Evolutionary conservation across 2,329 filamentous ascomycete species (phyloP).

Genomic region (Ceratocystis cacaofunesta): DNA sequence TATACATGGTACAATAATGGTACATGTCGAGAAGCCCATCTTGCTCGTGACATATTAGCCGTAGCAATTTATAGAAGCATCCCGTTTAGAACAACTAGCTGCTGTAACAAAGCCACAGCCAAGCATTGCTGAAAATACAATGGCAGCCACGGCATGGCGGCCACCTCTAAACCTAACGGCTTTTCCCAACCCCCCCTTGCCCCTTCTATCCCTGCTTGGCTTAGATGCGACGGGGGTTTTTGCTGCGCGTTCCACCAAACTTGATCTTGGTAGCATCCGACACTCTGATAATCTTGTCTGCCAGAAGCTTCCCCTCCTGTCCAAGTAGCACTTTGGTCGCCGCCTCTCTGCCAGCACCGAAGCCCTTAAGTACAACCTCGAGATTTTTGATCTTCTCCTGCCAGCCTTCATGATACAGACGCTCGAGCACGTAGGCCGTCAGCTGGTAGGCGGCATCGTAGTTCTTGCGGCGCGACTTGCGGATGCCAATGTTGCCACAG

Average conservation of each 20-base stretch:
- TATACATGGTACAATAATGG: slow-evolving; percentile 20
- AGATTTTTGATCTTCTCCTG: slow-evolving; percentile 59
- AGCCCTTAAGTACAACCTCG: slow-evolving; percentile 72
- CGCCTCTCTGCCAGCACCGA: slow-evolving; percentile 75
- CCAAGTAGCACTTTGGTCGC: slow-evolving; percentile 80
- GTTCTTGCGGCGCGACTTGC: slow-evolving; percentile 59
- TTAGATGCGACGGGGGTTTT: slow-evolving; percentile 63
- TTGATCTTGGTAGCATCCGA: slow-evolving; percentile 81
- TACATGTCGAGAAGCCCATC: slow-evolving; percentile 22
- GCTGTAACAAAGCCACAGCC: not conserved
- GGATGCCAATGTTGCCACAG: slow-evolving; percentile 82
- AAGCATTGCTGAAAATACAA: not conserved
- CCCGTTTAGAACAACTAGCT: no score
- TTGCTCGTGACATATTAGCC: not conserved
- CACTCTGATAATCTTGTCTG: slow-evolving; percentile 61
- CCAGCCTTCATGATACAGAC: slow-evolving; percentile 70
- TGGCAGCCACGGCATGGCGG: not conserved
- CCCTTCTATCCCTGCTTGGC: slow-evolving; percentile 8
- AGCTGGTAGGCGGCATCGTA: slow-evolving; percentile 93
- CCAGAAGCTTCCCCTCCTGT: slow-evolving; percentile 62
- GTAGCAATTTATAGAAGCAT: not conserved
- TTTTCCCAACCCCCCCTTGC: not conserved
- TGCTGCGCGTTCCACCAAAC: slow-evolving; percentile 85
- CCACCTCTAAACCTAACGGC: not conserved
- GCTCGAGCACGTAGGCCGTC: slow-evolving; percentile 65